Evolutionary conservation across 2,329 filamentous ascomycete species (phyloP).

Genomic region (Alternaria brassicae): DNA sequence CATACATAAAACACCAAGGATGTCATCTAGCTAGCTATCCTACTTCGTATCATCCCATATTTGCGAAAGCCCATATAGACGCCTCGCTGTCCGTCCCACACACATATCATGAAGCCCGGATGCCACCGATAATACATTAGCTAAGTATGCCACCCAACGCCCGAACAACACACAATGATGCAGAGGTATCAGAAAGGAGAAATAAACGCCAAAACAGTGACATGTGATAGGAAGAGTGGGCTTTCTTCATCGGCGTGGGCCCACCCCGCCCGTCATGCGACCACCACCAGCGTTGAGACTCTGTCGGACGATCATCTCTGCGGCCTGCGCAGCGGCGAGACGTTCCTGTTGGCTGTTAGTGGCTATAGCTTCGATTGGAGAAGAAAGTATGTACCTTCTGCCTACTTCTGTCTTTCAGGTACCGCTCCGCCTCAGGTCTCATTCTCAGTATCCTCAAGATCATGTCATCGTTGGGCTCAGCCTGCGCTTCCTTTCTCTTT

Average conservation of each 20-base stretch:
- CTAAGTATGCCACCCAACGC: background rate
- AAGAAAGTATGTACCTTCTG: slow-evolving; percentile 67
- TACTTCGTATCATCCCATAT: background rate
- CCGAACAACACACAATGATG: slow-evolving; percentile 9
- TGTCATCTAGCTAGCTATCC: slow-evolving; percentile 1
- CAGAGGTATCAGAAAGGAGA: slow-evolving; percentile 24
- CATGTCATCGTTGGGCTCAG: slow-evolving; percentile 97
- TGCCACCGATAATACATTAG: slow-evolving; percentile 5
- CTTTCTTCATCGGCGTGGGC: slow-evolving; percentile 6
- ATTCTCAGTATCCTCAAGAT: slow-evolving; percentile 93
- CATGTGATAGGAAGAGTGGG: background rate
- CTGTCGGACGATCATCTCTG: slow-evolving; percentile 92
- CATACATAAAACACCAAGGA: background rate
- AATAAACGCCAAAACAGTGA: background rate
- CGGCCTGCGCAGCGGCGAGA: slow-evolving; percentile 85
- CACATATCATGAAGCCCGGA: background rate
- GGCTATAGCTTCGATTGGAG: background rate
- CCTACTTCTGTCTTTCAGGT: slow-evolving; percentile 87
- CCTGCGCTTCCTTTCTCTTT: slow-evolving; percentile 92
- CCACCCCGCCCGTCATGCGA: slow-evolving; percentile 56
- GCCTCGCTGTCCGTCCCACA: background rate
- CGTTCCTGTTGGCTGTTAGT: slow-evolving; percentile 63
- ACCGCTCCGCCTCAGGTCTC: slow-evolving; percentile 86
- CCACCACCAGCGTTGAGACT: slow-evolving; percentile 72
- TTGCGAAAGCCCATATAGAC: background rate